Evolutionary conservation across 495 filamentous ascomycete genomes (phyloP).

Genomic region (Annulohypoxylon moriforme): DNA sequence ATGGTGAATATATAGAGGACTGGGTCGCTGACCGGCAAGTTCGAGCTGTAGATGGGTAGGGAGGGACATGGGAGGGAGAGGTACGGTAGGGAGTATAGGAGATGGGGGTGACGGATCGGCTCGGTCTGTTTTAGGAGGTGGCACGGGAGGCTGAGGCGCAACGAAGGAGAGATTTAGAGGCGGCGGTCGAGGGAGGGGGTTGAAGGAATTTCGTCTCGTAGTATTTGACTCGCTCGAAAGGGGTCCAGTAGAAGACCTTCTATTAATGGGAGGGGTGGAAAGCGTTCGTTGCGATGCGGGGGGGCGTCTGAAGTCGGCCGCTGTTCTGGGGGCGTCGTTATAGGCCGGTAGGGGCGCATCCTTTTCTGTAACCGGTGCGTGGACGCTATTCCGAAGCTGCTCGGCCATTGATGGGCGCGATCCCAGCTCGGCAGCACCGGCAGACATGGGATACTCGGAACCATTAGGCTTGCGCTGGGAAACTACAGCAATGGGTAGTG

Average conservation of each 20-base stretch:
- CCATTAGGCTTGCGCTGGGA: constrained; percentile 44
- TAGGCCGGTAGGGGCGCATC: constrained; percentile 4
- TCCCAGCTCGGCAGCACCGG: constrained; percentile 49
- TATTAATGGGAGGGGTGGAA: constrained; percentile 58
- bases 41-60: constrained; percentile 91
- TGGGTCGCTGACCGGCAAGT: constrained; percentile 81
- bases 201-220: constrained; percentile 49
- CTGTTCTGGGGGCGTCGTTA: constrained; percentile 33
- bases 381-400: constrained; percentile 36
- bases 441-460: constrained; percentile 51
- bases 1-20: constrained; percentile 88
- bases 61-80: constrained; percentile 85
- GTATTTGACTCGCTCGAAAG: constrained; percentile 36
- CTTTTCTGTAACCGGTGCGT: constrained; percentile 11
- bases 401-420: constrained; percentile 48
- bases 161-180: constrained; percentile 42
- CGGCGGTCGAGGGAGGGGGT: constrained; percentile 47
- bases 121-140: constrained; percentile 36
- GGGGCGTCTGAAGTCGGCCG: constrained; percentile 47
- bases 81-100: constrained; percentile 75
- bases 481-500: constrained; percentile 57
- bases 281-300: constrained; percentile 51
- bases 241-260: constrained; percentile 49
- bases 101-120: constrained; percentile 63
- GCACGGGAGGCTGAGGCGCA: constrained; percentile 25